Base-by-base conservation (phyloP, 306 rosid genomes). In the Cajanus cajan region DNA sequence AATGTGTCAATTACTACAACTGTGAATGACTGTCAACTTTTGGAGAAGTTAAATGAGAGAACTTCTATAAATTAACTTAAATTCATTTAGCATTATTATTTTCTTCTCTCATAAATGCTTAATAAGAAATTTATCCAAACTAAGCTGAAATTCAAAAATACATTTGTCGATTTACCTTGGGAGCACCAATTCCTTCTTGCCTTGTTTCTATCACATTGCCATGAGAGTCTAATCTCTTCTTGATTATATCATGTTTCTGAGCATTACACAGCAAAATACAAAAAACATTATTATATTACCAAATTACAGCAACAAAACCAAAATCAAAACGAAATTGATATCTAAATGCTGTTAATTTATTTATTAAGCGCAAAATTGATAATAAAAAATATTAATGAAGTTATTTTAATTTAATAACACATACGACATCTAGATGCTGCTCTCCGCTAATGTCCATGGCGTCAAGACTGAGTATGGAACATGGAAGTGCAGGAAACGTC, bases 401-500 rank as follows among this genome's bases (percentile, higher is more conserved):
- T 16, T 64, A 18, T 65, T 4, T 10, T 8, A 13, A 24, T 44
- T 5, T 2, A 36, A 55, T 13, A 40, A 81, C 78, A 85, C 99
- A 18, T 93, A 96, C 99, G 14, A 96, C 93, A 71, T 96, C 99
- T 18, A 96, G 90, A 81, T 96, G 98, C 73, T 96, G 99, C 86
- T 96, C 99, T 80, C 99, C 99, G 40, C 99, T 96, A 69, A 96
- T 96, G 84, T 96, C 99, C 96, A 96, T 96, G 16, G 99, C 98
- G 84, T 96, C 98, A 5, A 96, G 85, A 89, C 99, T 93, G 82
- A 93, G 85, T 85, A 96, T 86, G 11, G 98, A 96, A 80, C 99
- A 96, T 5, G 99, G 90, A 62, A 96, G 91, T 14, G 99, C 98
- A 36, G 98, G 94, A 82, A 96, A 96, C 4, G 97, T 91, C 59